Evolutionary conservation across 805 yeast species (phyloP), one percentile per base, ranked within the genome.

Genomic region (Teunomyces lycoperdinae): DNA sequence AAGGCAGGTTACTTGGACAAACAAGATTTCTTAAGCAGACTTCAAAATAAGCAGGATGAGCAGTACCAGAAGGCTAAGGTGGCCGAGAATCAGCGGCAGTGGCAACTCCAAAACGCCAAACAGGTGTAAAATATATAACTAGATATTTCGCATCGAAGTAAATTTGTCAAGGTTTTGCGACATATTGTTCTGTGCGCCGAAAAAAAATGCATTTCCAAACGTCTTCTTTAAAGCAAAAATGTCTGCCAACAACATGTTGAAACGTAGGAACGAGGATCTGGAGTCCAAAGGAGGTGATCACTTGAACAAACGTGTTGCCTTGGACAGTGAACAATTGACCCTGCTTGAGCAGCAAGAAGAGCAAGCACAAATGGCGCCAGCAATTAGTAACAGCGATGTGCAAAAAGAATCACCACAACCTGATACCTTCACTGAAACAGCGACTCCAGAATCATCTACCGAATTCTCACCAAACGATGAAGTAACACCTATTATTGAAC

Each of bases 1-100:
- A 91, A 87, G 71, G 94, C 84, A 45, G 99, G 99, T 7, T 94
- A 84, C 67, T 70, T 94, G 59, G 96, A 89, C 52, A 89, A 83
- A 61, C 97, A 92, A 65, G 97, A 87, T 55, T 94, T 94, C 78
- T 73, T 94, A 60, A 76, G 78, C 42, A 76, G 95, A 52, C 88
- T 89, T 26, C 91, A 87, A 50, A 70, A 69, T 34, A 79, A 80
- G 50, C 66, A 78, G 46, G 86, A 84, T 58, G 61, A 64, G 33
- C 72, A 79, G 31, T 74, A 74, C 56, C 76, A 75, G 56, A 70
- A 72, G 41, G 77, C 76, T 2, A 61, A 62, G 43, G 72, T 65
- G 28, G 63, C 59, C 17, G 77, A 73, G 9, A 57, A 42, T 14
- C 50, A 44, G 17, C 28, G 52, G 20, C 52, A 49, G 33, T 49